Percentiles rank a stretch among this genome's conserved stretches.
These are phyloP conservation scores for Cercospora sp. DNA, from an alignment of 2,329 filamentous ascomycete genomes.

Conservation along the genomic window DNA sequence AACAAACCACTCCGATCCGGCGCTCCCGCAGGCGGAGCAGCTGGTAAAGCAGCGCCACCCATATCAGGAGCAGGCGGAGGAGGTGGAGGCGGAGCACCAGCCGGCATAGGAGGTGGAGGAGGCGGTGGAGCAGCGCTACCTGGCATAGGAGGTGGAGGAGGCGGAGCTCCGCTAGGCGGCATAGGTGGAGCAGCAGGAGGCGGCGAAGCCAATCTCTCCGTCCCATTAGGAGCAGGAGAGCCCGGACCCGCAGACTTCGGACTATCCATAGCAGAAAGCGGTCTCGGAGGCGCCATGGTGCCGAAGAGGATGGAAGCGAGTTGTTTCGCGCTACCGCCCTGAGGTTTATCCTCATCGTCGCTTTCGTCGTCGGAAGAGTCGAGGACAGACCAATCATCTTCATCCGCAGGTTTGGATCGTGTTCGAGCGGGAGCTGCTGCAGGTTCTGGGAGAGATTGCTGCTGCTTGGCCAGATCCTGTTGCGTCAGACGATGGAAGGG, in stretches of 20 bases:
- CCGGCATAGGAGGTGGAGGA: constrained; percentile 30
- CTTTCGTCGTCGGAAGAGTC: constrained; percentile 73
- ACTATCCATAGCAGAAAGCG: constrained; percentile 78
- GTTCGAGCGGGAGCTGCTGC: constrained; percentile 52
- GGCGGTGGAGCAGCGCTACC: constrained; percentile 51
- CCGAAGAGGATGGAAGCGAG: constrained; percentile 94
- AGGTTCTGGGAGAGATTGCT: constrained; percentile 52
- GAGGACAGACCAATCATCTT: constrained; percentile 79
- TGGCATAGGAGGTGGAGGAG: constrained; percentile 50
- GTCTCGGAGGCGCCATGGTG: constrained; percentile 91
- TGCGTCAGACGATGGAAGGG: constrained; percentile 88
- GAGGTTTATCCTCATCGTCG: constrained; percentile 71
- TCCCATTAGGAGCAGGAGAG: constrained; percentile 39
- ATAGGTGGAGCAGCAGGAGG: constrained; percentile 51
- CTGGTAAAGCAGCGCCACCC: constrained; percentile 25
- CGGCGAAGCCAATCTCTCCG: constrained; percentile 37
- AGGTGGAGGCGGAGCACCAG: constrained; percentile 51
- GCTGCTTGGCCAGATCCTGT: constrained; percentile 55
- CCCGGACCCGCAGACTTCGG: constrained; percentile 39
- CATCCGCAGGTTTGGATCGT: constrained; percentile 55
- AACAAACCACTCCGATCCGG: constrained; percentile 63
- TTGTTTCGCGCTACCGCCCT: constrained; percentile 82
- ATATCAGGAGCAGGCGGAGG: constrained; percentile 46
- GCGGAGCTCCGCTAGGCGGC: constrained; percentile 47
- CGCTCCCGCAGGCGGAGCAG: constrained; percentile 43